These are phyloP conservation scores for Triticum urartu DNA, from an alignment of 176 grass and related monocot genomes.

Conservation along the genomic window DNA sequence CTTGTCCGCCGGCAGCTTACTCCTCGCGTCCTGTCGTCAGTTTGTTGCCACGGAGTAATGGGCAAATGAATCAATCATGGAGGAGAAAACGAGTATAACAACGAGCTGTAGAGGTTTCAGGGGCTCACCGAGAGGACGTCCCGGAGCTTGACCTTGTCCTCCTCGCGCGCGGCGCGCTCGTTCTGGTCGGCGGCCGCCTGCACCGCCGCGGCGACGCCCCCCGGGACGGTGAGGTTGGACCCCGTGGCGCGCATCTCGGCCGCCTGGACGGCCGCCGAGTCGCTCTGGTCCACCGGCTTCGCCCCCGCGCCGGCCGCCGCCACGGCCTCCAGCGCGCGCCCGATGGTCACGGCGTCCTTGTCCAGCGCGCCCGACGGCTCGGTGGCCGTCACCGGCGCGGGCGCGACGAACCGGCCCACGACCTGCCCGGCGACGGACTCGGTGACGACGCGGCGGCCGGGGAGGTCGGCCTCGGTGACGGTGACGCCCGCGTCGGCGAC, in stretches of 20 bases:
- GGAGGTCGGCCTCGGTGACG: conserved; percentile 48
- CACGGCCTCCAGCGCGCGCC: conserved; percentile 8
- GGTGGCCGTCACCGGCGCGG: neutral
- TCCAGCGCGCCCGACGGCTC: neutral
- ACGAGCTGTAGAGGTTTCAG: neutral
- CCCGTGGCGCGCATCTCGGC: conserved; percentile 57
- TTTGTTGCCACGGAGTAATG: neutral
- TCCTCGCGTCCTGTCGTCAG: conserved; percentile 45
- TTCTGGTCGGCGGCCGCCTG: conserved; percentile 47
- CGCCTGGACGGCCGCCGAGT: conserved; percentile 54
- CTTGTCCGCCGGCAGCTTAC: conserved; percentile 50
- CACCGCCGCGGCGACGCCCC: conserved; percentile 36
- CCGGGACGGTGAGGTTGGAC: neutral
- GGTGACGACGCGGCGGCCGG: conserved; percentile 41
- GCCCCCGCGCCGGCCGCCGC: neutral
- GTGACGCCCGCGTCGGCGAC: conserved; percentile 26
- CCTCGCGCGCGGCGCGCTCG: conserved; percentile 4
- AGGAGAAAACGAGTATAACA: neutral
- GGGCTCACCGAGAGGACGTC: conserved; percentile 52
- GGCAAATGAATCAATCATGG: neutral
- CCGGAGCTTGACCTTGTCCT: conserved; percentile 54
- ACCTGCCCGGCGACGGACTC: conserved; percentile 64
- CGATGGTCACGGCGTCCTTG: conserved; percentile 20
- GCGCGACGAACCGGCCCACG: conserved; percentile 25
- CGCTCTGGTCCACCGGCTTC: conserved; percentile 32